Evolutionary conservation across 441 rosid genomes (phyloP), one percentile per base, ranked within the genome.

Genomic region (Gossypium lobatum): DNA sequence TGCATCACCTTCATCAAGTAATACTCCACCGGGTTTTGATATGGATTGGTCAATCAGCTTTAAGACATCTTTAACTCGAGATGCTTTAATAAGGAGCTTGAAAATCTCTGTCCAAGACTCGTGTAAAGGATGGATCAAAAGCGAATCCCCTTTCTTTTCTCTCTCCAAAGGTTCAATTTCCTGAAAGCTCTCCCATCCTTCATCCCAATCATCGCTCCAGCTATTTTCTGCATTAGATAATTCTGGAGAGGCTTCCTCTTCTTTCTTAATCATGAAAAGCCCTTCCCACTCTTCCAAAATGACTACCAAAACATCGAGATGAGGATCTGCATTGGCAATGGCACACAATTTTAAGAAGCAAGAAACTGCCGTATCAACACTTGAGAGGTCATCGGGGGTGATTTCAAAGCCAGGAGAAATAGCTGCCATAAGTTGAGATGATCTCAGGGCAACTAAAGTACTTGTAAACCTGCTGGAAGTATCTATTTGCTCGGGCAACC

Each of bases 141-240:
- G 50, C 3, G 83, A 73, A 11, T 58, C 67, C 39, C 75, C 81
- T 63, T 75, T 77, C 75, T 80, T 78, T 64, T 84, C 93, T 77
- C 83, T 85, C 76, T 81, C 80, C 2, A 76, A n/a, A 14, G 87
- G 78, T 77, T 93, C 97, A 68, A 73, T 80, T 25, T 93, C 98
- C 81, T 91, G 99, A 75, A 92, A 92, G 81, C 91, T 96, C 77
- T 96, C 99, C 99, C 98, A 96, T 72, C 99, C 98, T 77, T 93
- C 98, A 67, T 91, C 89, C 99, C 99, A 96, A 70, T 84, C 93
- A 77, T 91, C 95, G 50, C 80, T 81, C 99, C 99, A 96, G 76
- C 80, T 86, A 48, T 79, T 85, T 84, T 80, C 91, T 70, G 77
- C 61, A 69, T 85, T 84, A 1, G 83, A 58, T 74, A 78, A 80